phyloP scores from a whole-genome alignment of 768 basidiomycete genomes.

The Rubroboletus satanas region DNA sequence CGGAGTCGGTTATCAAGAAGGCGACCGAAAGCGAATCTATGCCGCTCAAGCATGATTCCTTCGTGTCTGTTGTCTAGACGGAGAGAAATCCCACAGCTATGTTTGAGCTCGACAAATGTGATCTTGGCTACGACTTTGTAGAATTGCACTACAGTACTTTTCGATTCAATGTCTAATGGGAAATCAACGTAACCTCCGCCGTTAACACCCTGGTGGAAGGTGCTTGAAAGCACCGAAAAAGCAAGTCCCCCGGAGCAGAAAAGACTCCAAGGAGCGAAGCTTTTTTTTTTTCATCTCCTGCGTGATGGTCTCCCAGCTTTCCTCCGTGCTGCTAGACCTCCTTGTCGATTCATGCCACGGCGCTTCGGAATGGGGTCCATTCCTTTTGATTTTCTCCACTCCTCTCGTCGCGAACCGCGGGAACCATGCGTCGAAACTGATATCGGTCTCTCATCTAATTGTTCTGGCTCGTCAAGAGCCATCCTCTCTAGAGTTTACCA shows the following conservation, averaged over 20 bases:
- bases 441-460: constrained; percentile 27
- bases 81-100: background rate
- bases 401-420: constrained; percentile 70
- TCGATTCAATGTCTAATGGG: constrained; percentile 3
- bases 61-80: constrained; percentile 11
- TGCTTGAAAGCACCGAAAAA: background rate
- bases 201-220: background rate
- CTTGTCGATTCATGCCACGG: constrained; percentile 65
- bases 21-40: background rate
- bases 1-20: constrained; percentile 6
- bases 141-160: constrained; percentile 14
- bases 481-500: constrained; percentile 41
- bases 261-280: background rate
- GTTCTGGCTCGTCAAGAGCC: constrained; percentile 43
- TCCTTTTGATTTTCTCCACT: constrained; percentile 82
- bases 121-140: background rate
- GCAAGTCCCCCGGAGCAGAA: background rate
- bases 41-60: background rate
- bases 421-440: constrained; percentile 80
- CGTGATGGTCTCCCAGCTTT: constrained; percentile 70
- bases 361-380: constrained; percentile 48
- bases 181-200: background rate
- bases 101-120: background rate
- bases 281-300: constrained; percentile 47
- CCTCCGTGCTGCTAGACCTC: constrained; percentile 52